Conservation (phyloP, 352 stramenopile species). For the Phytopythium litorale region DNA sequence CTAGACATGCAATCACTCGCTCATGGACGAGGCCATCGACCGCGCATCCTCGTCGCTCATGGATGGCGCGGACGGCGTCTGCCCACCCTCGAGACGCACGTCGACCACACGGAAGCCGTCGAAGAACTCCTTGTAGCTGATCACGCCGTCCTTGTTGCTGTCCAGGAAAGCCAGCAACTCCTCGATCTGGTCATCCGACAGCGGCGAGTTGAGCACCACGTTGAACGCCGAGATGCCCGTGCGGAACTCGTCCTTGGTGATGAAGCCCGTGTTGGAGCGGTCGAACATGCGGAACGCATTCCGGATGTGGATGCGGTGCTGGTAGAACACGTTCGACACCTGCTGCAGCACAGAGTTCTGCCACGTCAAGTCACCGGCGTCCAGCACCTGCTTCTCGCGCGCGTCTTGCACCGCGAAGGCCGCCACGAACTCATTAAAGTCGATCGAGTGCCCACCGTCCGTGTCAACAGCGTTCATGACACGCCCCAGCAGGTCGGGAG, state of each 20-base stretch:
- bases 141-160: constrained; percentile 86
- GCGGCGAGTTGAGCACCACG: constrained; percentile 84
- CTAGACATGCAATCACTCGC: constrained; percentile 13
- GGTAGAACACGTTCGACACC: constrained; percentile 93
- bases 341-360: constrained; percentile 91
- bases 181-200: constrained; percentile 92
- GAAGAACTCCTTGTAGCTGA: constrained; percentile 95
- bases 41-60: background rate
- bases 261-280: constrained; percentile 70
- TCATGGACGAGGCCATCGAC: background rate
- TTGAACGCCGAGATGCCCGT: constrained; percentile 85
- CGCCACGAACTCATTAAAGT: constrained; percentile 91
- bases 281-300: constrained; percentile 93
- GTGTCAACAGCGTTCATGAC: constrained; percentile 86
- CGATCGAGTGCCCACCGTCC: constrained; percentile 86
- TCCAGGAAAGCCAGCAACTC: constrained; percentile 86
- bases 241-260: constrained; percentile 85
- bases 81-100: constrained; percentile 49
- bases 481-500: constrained; percentile 47
- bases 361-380: constrained; percentile 78
- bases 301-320: constrained; percentile 91
- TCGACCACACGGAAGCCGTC: constrained; percentile 88
- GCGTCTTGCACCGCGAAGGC: constrained; percentile 85
- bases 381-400: constrained; percentile 55
- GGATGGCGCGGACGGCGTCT: background rate